Conservation (phyloP, 129 eudicot species). For the Chrysanthemum lavandulifolium region DNA sequence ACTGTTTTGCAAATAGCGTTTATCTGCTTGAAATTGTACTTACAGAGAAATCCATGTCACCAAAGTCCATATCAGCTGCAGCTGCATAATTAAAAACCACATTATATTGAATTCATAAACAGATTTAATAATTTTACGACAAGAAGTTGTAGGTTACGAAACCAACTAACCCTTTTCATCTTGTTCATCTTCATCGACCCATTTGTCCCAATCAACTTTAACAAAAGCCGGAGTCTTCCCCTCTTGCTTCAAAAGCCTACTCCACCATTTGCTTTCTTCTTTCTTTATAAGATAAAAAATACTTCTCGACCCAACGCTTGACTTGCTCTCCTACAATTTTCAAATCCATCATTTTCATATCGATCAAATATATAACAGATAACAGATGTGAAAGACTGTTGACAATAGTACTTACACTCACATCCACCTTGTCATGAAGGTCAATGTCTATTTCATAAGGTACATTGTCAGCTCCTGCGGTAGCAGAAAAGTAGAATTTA, state of each 20-base stretch:
- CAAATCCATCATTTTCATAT: neutral
- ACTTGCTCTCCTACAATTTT: constrained; percentile 61
- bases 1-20: no score
- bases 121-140: neutral
- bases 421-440: constrained; percentile 63
- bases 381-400: no score
- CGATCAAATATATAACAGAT: neutral
- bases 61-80: constrained; percentile 56
- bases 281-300: constrained; percentile 62
- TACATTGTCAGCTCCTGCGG: constrained; percentile 43
- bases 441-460: constrained; percentile 63
- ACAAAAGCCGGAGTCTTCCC: constrained; percentile 66
- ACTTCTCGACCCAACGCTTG: constrained; percentile 49
- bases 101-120: neutral
- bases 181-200: constrained; percentile 87
- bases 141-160: neutral
- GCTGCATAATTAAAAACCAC: constrained; percentile 31
- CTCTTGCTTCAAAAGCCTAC: constrained; percentile 61
- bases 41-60: constrained; percentile 69
- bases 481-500: constrained; percentile 54
- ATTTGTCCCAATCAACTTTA: constrained; percentile 88
- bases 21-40: constrained; percentile 20
- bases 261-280: constrained; percentile 86
- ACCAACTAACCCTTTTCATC: constrained; percentile 43
- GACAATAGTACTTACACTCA: constrained; percentile 45